phyloP scores from a whole-genome alignment of 1,284 basidiomycete species.

The Ganoderma multipileum region DNA sequence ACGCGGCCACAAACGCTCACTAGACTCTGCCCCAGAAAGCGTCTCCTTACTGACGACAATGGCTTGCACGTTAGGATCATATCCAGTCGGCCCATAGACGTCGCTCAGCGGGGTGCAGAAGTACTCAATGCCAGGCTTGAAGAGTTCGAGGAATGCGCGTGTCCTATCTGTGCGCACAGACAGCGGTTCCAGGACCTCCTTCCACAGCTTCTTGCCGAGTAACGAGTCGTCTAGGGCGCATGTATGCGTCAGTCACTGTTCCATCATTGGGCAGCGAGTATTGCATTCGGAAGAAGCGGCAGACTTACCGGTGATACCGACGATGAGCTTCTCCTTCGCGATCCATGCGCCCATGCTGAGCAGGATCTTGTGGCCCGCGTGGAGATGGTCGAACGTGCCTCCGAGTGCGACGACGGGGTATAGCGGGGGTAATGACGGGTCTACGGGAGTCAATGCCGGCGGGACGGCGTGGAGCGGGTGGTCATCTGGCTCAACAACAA shows the following conservation, averaged over 20 bases:
- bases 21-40: slow-evolving; percentile 71
- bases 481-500: slow-evolving; percentile 29
- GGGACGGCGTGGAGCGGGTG: slow-evolving; percentile 19
- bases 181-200: slow-evolving; percentile 75
- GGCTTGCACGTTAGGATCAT: slow-evolving; percentile 85
- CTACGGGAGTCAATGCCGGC: slow-evolving; percentile 12
- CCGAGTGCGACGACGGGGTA: slow-evolving; percentile 66
- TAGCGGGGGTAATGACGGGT: slow-evolving; percentile 31
- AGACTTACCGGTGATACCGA: slow-evolving; percentile 82
- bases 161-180: slow-evolving; percentile 60
- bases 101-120: slow-evolving; percentile 80
- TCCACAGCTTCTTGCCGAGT: slow-evolving; percentile 78
- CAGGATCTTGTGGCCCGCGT: slow-evolving; percentile 97
- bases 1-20: slow-evolving; percentile 51
- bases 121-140: slow-evolving; percentile 68
- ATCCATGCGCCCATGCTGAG: slow-evolving; percentile 92
- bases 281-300: background rate
- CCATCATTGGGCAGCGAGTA: no score
- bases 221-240: slow-evolving; percentile 67
- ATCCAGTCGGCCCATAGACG: slow-evolving; percentile 88
- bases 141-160: slow-evolving; percentile 68
- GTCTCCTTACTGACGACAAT: slow-evolving; percentile 91
- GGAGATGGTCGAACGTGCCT: slow-evolving; percentile 96
- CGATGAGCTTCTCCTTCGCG: slow-evolving; percentile 80
- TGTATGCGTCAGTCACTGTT: background rate